Conservation (phyloP, 345 rosid genomes). For the Lumnitzera littorea region DNA sequence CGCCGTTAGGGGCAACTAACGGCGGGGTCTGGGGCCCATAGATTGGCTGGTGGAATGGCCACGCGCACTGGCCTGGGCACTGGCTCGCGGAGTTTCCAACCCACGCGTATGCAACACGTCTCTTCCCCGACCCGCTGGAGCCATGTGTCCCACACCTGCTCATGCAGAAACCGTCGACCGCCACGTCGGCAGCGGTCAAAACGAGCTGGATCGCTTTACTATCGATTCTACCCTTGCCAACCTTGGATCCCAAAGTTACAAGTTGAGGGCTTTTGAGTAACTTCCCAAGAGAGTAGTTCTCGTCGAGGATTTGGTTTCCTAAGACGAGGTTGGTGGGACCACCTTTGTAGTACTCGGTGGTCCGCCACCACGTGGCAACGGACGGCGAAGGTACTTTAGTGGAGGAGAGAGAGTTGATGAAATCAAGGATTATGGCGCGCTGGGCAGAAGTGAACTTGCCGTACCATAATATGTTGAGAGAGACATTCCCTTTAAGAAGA, state of each 20-base stretch:
- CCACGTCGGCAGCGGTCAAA: constrained; percentile 31
- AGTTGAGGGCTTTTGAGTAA: constrained; percentile 11
- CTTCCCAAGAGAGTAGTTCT: constrained; percentile 22
- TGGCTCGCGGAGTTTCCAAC: constrained; percentile 33
- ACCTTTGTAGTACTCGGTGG: constrained; percentile 27
- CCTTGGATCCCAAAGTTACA: constrained; percentile 19
- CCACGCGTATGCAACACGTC: constrained; percentile 23
- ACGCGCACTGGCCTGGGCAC: constrained; percentile 41
- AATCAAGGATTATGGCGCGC: constrained; percentile 31
- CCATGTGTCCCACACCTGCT: constrained; percentile 36
- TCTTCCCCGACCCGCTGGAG: constrained; percentile 8
- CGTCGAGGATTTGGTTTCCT: constrained; percentile 27
- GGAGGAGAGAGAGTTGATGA: constrained; percentile 23
- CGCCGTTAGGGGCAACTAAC: constrained; percentile 32
- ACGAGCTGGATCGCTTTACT: constrained; percentile 23
- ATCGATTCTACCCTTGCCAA: constrained; percentile 4
- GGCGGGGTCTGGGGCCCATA: constrained; percentile 42
- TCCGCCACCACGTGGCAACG: constrained; percentile 31
- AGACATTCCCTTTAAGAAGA: constrained; percentile 30
- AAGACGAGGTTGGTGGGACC: constrained; percentile 20
- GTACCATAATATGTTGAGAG: constrained; percentile 37
- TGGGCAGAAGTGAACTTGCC: constrained; percentile 29
- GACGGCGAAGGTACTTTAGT: constrained; percentile 2
- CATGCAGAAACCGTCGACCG: constrained; percentile 35
- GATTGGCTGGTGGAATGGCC: constrained; percentile 45